phyloP scores from a whole-genome alignment of 306 rosid genomes.

The Lithocarpus polystachyus region DNA sequence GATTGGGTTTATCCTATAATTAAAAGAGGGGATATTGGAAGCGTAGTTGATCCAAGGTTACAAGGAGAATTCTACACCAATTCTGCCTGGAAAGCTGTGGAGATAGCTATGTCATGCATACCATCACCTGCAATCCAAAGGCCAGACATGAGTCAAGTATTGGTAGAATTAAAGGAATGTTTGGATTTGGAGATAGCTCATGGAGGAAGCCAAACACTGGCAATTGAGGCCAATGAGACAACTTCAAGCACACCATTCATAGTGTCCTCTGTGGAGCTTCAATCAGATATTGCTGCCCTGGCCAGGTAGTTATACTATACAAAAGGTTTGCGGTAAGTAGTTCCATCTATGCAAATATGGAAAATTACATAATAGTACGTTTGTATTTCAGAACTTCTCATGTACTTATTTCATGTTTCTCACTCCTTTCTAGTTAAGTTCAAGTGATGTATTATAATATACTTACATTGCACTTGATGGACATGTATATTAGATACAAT shows the following conservation, averaged over 20 bases:
- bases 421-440: too few species aligned
- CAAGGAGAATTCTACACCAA: constrained; percentile 3
- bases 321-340: too few species aligned
- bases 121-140: constrained; percentile 10
- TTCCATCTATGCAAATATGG: too few species aligned
- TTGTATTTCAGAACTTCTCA: too few species aligned
- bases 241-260: neutral
- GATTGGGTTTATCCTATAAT: constrained; percentile 9
- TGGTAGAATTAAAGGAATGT: constrained; percentile 23
- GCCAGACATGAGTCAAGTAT: constrained; percentile 27
- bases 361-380: too few species aligned
- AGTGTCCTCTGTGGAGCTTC: neutral
- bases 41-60: constrained; percentile 10
- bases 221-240: neutral
- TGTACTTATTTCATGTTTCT: too few species aligned
- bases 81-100: constrained; percentile 29
- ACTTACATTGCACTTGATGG: too few species aligned
- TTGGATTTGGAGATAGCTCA: constrained; percentile 16
- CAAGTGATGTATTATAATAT: too few species aligned
- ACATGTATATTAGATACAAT: too few species aligned
- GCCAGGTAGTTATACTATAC: neutral
- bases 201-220: too few species aligned
- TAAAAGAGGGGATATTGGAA: constrained; percentile 13
- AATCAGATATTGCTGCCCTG: neutral
- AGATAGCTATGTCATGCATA: constrained; percentile 28